Evolutionary conservation across 169 alveolate species (phyloP).

Genomic region (Plasmodium knowlesi): DNA sequence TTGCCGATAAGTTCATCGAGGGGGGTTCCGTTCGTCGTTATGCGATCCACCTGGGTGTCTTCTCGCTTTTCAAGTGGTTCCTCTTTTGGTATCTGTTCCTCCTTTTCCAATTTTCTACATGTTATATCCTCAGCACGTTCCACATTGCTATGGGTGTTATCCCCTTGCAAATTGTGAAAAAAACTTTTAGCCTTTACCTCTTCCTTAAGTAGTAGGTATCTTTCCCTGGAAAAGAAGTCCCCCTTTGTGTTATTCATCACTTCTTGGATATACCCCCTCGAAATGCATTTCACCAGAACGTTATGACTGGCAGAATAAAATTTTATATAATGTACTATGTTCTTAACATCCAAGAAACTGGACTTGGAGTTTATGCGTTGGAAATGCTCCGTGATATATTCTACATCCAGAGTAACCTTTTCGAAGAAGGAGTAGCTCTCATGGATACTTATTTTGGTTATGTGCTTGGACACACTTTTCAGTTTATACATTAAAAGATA

Average conservation of each 20-base stretch:
- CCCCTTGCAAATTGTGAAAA: neutral
- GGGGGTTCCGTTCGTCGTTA: neutral
- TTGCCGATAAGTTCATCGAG: neutral
- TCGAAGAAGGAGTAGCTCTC: slow-evolving; percentile 30
- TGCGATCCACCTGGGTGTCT: neutral
- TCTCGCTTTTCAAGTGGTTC: neutral
- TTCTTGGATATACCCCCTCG: slow-evolving; percentile 9
- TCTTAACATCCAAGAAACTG: slow-evolving; percentile 34
- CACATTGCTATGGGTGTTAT: neutral
- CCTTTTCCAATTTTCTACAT: neutral
- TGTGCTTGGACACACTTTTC: slow-evolving; percentile 30
- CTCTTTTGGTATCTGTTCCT: neutral
- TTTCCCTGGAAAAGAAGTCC: neutral
- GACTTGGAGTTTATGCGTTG: slow-evolving; percentile 40
- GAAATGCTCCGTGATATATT: slow-evolving; percentile 10
- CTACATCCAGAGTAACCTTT: slow-evolving; percentile 14
- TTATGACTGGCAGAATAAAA: slow-evolving; percentile 25
- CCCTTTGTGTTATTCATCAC: neutral
- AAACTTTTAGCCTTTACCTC: neutral
- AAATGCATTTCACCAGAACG: slow-evolving; percentile 36
- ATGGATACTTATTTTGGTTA: slow-evolving; percentile 26
- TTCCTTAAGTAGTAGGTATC: neutral
- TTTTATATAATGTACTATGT: slow-evolving; percentile 34
- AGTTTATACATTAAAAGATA: slow-evolving; percentile 62
- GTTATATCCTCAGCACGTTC: neutral